A percentile compares a stretch with the other conserved stretches of the same genome.
phyloP scores from a whole-genome alignment of 176 grass and related monocot genomes.

The Musa beccarii region DNA sequence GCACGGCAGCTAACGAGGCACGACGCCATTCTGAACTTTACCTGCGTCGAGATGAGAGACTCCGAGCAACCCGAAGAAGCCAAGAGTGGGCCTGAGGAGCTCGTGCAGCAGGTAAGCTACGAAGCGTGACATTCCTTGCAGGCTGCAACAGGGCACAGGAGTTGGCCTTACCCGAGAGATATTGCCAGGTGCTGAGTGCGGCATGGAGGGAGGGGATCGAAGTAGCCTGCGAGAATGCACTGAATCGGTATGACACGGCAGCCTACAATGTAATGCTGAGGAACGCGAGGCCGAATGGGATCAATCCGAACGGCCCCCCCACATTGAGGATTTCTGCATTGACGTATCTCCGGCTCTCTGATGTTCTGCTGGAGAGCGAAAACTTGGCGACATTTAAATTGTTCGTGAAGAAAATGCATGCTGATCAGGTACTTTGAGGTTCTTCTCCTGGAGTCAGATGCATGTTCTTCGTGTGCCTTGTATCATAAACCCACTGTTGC shows the following conservation, averaged over 20 bases:
- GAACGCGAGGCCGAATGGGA: slow-evolving; percentile 57
- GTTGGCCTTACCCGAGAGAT: not conserved
- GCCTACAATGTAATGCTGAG: slow-evolving; percentile 75
- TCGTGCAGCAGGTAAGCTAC: slow-evolving; percentile 68
- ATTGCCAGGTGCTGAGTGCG: slow-evolving; percentile 57
- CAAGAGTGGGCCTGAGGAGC: slow-evolving; percentile 63
- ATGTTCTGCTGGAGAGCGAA: slow-evolving; percentile 43
- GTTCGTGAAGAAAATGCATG: slow-evolving; percentile 91
- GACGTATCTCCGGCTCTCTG: slow-evolving; percentile 74
- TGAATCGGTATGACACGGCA: slow-evolving; percentile 52
- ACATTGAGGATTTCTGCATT: slow-evolving; percentile 50
- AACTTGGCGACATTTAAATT: slow-evolving; percentile 61
- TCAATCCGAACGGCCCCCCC: slow-evolving; percentile 42
- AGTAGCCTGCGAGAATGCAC: slow-evolving; percentile 76
- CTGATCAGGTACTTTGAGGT: slow-evolving; percentile 47
- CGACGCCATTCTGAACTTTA: slow-evolving; percentile 59
- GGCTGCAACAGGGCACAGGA: not conserved
- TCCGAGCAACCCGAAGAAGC: slow-evolving; percentile 46
- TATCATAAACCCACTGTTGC: not conserved
- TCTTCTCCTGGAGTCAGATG: not conserved
- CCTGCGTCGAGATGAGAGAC: slow-evolving; percentile 81
- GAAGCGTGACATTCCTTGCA: not conserved
- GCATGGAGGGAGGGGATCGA: slow-evolving; percentile 79
- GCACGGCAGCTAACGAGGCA: slow-evolving; percentile 67
- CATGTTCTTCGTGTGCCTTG: not conserved